Conservation (phyloP, 2,329 filamentous ascomycete genomes). For the Colletotrichum sidae region DNA sequence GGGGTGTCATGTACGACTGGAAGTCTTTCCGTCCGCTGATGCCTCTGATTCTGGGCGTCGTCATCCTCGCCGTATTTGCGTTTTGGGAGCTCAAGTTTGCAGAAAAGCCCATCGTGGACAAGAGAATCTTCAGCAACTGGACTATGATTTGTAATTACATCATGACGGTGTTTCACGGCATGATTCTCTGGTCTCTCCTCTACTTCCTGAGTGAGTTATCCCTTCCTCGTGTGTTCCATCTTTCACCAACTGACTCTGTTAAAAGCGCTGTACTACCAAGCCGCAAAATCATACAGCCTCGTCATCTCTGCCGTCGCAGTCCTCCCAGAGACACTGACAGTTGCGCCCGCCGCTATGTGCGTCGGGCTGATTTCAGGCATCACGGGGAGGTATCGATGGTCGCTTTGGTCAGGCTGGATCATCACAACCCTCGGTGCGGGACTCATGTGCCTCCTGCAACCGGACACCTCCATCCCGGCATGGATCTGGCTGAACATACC, state of each 20-base stretch:
- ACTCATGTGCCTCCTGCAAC: slow-evolving; percentile 59
- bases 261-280: slow-evolving; percentile 57
- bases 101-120: slow-evolving; percentile 60
- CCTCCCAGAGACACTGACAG: slow-evolving; percentile 71
- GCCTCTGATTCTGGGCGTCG: slow-evolving; percentile 67
- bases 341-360: slow-evolving; percentile 69
- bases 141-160: slow-evolving; percentile 61
- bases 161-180: slow-evolving; percentile 68
- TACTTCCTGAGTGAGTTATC: slow-evolving; percentile 61
- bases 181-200: slow-evolving; percentile 64
- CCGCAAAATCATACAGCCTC: slow-evolving; percentile 64
- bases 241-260: slow-evolving; percentile 38
- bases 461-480: slow-evolving; percentile 59
- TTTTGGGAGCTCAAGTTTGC: slow-evolving; percentile 66
- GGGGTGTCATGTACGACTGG: slow-evolving; percentile 75
- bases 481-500: slow-evolving; percentile 73
- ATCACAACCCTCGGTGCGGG: slow-evolving; percentile 70
- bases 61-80: slow-evolving; percentile 62
- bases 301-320: slow-evolving; percentile 66
- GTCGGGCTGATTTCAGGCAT: slow-evolving; percentile 66
- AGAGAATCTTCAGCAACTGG: slow-evolving; percentile 58
- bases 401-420: slow-evolving; percentile 71
- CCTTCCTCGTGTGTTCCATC: slow-evolving; percentile 14
- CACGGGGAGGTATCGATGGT: slow-evolving; percentile 70
- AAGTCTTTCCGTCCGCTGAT: slow-evolving; percentile 70